phyloP scores from a whole-genome alignment of 805 yeast genomes.

The Naumovozyma castellii region DNA sequence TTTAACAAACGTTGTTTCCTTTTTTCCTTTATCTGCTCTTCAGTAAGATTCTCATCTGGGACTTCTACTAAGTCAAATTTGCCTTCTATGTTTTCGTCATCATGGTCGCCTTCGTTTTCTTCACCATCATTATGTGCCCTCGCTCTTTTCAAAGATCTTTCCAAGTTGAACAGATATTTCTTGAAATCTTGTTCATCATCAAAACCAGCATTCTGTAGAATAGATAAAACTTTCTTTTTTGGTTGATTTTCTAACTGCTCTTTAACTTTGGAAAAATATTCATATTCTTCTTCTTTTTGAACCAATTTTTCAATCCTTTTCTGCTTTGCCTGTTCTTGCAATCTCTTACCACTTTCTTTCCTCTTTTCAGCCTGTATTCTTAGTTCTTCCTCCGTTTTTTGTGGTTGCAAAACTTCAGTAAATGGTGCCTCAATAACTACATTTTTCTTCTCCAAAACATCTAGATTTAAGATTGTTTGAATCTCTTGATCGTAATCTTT shows the following conservation, averaged over 20 bases:
- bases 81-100: slow-evolving; percentile 34
- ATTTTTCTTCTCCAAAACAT: slow-evolving; percentile 57
- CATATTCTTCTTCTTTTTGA: slow-evolving; percentile 72
- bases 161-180: slow-evolving; percentile 54
- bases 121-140: slow-evolving; percentile 50
- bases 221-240: slow-evolving; percentile 44
- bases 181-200: slow-evolving; percentile 64
- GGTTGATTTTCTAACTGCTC: slow-evolving; percentile 41
- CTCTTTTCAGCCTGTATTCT: slow-evolving; percentile 68
- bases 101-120: slow-evolving; percentile 23
- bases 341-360: slow-evolving; percentile 72
- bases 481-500: slow-evolving; percentile 58
- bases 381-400: slow-evolving; percentile 77
- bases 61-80: slow-evolving; percentile 65
- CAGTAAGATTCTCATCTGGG: slow-evolving; percentile 75
- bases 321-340: slow-evolving; percentile 89
- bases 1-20: slow-evolving; percentile 73
- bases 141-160: slow-evolving; percentile 60
- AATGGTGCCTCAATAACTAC: slow-evolving; percentile 77
- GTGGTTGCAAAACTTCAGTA: slow-evolving; percentile 51
- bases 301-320: slow-evolving; percentile 69
- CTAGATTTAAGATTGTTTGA: slow-evolving; percentile 45
- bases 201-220: slow-evolving; percentile 65
- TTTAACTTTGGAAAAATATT: slow-evolving; percentile 54
- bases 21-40: slow-evolving; percentile 78